Base-by-base conservation (phyloP, 176 grass and related monocot genomes). In the Musa acuminata region DNA sequence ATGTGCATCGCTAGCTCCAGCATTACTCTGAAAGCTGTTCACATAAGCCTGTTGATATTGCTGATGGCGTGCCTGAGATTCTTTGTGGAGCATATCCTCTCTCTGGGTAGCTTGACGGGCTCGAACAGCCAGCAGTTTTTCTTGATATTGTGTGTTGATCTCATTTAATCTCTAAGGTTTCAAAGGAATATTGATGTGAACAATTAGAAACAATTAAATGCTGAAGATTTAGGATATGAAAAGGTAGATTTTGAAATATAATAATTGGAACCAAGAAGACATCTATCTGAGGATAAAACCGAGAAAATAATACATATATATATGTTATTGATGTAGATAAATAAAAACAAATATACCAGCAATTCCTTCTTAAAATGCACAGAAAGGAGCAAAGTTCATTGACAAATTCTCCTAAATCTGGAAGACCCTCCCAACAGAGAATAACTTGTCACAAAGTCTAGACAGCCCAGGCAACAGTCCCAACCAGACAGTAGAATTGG, bases 71-170 rank as follows among this genome's bases (percentile, higher is more conserved):
- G 81, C 72, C 67, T 89, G 75, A 64, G 90, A 87, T 75, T 99
- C 96, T 74, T 91, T 94, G 1, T 65, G 84, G 16, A 94, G 73
- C 68, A 99, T 91, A 62, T 99, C 91, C 55, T 99, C 88, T 82
- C 91, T 89, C 54, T 80, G 80, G 19, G 78, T 82, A 52, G 77
- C 86, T 77, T 99, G 96, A 17, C 78, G 82, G 80, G 82, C 75
- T 82, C 84, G 72, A 73, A 91, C 78, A 71, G 80, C 91, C 71
- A 82, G 11, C 51, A 99, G 77, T 81, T 94, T 99, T 67, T 94
- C 88, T 55, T 87, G 86, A 76, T 91, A 89, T 63, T 91, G 78
- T 23, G 51, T 23, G 84, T 91, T 91, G 55, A 99, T 99, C 83
- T 99, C 88, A 20, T 85, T 87, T 54, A 99, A 79, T 82, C 96